A percentile compares a stretch with the other conserved stretches of the same genome.
phyloP scores from a whole-genome alignment of 169 alveolate species.

The Plasmodium inui region DNA sequence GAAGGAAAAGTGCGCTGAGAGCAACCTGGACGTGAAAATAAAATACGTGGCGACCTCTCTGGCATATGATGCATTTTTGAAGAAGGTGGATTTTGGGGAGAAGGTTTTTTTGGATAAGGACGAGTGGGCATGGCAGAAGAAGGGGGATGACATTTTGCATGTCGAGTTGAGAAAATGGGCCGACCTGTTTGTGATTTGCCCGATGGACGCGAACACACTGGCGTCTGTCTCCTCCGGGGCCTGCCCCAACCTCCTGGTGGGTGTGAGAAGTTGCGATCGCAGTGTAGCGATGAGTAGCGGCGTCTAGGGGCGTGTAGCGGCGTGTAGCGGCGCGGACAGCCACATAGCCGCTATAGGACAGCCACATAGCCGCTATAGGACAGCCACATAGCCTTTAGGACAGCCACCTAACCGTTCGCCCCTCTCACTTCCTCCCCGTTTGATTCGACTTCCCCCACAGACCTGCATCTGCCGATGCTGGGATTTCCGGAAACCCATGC shows the following conservation, averaged over 20 bases:
- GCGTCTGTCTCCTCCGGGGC: slow-evolving; percentile 93
- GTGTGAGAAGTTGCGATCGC: not conserved
- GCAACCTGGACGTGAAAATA: slow-evolving; percentile 76
- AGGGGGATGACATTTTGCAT: slow-evolving; percentile 82
- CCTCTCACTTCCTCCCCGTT: not conserved
- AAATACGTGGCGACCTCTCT: slow-evolving; percentile 67
- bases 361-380: not conserved
- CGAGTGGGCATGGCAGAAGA: slow-evolving; percentile 83
- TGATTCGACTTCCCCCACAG: no score
- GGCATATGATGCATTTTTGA: slow-evolving; percentile 79
- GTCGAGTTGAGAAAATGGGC: slow-evolving; percentile 92
- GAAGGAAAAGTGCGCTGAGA: slow-evolving; percentile 6
- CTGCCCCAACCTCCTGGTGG: slow-evolving; percentile 93
- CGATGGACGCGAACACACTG: slow-evolving; percentile 95
- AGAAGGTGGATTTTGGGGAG: slow-evolving; percentile 66
- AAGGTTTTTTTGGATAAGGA: slow-evolving; percentile 81
- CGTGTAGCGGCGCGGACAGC: not conserved
- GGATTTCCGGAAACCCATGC: slow-evolving; percentile 89
- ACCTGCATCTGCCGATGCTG: slow-evolving; percentile 94
- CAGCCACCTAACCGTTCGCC: not conserved
- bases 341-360: no score
- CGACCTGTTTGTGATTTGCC: slow-evolving; percentile 91
- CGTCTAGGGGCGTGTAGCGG: no score
- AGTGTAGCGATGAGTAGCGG: no score
- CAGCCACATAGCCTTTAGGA: no score